These are phyloP conservation scores for Cutaneotrichosporon mucoides DNA, from an alignment of 1,284 basidiomycete species.

Conservation along the genomic window DNA sequence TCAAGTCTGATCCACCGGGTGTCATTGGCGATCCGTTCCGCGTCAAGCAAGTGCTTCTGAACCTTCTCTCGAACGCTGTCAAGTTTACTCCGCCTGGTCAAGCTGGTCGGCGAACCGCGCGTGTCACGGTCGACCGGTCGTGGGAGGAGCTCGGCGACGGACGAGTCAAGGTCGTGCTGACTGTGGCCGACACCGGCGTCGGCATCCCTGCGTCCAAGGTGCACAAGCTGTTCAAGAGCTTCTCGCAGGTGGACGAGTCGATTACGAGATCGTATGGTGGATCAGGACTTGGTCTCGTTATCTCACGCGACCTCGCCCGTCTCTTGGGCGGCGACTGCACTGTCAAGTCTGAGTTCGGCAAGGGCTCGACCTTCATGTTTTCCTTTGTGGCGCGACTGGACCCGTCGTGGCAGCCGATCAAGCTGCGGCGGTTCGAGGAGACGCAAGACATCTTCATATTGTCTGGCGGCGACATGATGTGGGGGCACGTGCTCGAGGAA, in stretches of 20 bases:
- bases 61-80: slow-evolving; percentile 42
- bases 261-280: slow-evolving; percentile 45
- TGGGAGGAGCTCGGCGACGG: slow-evolving; percentile 20
- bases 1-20: slow-evolving; percentile 35
- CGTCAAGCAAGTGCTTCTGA: slow-evolving; percentile 41
- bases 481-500: slow-evolving; percentile 33
- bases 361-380: slow-evolving; percentile 45
- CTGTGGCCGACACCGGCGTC: slow-evolving; percentile 40
- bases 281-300: slow-evolving; percentile 43
- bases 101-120: slow-evolving; percentile 14
- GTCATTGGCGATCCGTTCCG: slow-evolving; percentile 43
- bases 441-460: slow-evolving; percentile 27
- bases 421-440: slow-evolving; percentile 6
- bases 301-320: slow-evolving; percentile 39
- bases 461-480: slow-evolving; percentile 17
- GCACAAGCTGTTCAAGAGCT: slow-evolving; percentile 44
- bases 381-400: slow-evolving; percentile 31
- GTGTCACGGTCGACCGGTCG: slow-evolving; percentile 34
- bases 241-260: slow-evolving; percentile 45
- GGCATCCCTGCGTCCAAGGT: slow-evolving; percentile 38
- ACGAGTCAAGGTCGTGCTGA: slow-evolving; percentile 23
- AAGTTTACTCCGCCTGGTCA: slow-evolving; percentile 36
- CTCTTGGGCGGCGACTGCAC: slow-evolving; percentile 44
- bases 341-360: slow-evolving; percentile 41
- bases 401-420: slow-evolving; percentile 10